Percentiles rank a stretch among this genome's conserved stretches.
phyloP scores from a whole-genome alignment of 345 rosid genomes.

The Arabis hirsuta region DNA sequence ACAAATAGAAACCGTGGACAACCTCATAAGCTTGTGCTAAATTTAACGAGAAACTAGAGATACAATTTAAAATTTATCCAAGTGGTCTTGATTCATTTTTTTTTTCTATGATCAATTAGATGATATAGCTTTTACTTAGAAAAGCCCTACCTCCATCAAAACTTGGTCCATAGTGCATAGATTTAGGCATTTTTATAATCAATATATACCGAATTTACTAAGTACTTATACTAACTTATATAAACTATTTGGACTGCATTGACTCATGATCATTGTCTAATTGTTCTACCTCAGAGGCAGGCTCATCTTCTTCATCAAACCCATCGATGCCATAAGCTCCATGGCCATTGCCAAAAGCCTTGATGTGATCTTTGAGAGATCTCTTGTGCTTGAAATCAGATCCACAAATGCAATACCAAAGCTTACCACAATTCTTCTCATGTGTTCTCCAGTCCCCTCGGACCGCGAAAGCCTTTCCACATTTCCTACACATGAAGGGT shows the following conservation, averaged over 20 bases:
- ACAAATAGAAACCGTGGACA: slow-evolving; percentile 31
- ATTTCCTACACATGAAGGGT: slow-evolving; percentile 74
- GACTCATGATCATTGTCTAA: slow-evolving; percentile 48
- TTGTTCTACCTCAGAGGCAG: slow-evolving; percentile 60
- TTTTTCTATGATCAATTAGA: slow-evolving; percentile 36
- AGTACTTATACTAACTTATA: slow-evolving; percentile 29
- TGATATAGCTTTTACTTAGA: slow-evolving; percentile 37
- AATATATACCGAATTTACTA: slow-evolving; percentile 32
- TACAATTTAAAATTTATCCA: slow-evolving; percentile 17
- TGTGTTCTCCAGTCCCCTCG: slow-evolving; percentile 89
- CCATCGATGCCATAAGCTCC: slow-evolving; percentile 51
- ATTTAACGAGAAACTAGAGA: slow-evolving; percentile 30
- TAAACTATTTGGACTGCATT: slow-evolving; percentile 45
- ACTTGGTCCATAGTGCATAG: slow-evolving; percentile 43
- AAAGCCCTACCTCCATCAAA: slow-evolving; percentile 42
- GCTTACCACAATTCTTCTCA: slow-evolving; percentile 85
- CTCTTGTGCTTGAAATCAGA: slow-evolving; percentile 85
- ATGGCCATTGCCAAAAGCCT: slow-evolving; percentile 79
- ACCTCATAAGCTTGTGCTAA: slow-evolving; percentile 30
- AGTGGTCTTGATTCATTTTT: slow-evolving; percentile 31
- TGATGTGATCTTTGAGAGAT: slow-evolving; percentile 75
- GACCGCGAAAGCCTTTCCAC: slow-evolving; percentile 76
- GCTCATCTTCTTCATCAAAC: slow-evolving; percentile 64
- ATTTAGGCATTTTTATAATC: slow-evolving; percentile 26
- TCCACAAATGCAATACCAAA: slow-evolving; percentile 81